phyloP scores from a whole-genome alignment of 768 basidiomycete genomes.

The Pisolithus marmoratus region DNA sequence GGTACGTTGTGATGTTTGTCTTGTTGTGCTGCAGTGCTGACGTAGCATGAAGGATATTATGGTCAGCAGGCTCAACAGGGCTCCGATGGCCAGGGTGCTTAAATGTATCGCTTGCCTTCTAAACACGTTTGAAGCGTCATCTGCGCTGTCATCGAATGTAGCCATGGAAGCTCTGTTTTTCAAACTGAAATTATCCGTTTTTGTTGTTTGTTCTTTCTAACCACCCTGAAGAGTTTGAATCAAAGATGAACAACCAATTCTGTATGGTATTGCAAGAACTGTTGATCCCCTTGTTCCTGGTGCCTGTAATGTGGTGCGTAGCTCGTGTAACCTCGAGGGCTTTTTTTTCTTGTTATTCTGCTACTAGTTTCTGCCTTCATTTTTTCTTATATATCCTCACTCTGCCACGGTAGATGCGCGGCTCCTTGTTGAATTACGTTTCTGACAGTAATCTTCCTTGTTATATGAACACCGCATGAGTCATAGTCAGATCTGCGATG shows the following conservation, averaged over 20 bases:
- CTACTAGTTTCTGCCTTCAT: slow-evolving; percentile 12
- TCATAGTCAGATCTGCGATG: background rate
- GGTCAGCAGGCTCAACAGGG: slow-evolving; percentile 68
- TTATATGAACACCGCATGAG: background rate
- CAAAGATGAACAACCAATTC: slow-evolving; percentile 27
- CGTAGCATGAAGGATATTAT: slow-evolving; percentile 60
- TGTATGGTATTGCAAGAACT: slow-evolving; percentile 29
- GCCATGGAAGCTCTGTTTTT: slow-evolving; percentile 20
- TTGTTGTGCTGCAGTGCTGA: background rate
- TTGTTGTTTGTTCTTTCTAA: slow-evolving; percentile 17
- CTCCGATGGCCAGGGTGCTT: slow-evolving; percentile 43
- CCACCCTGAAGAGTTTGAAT: slow-evolving; percentile 25
- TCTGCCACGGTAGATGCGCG: slow-evolving; percentile 22
- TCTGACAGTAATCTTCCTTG: slow-evolving; percentile 4
- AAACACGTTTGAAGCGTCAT: slow-evolving; percentile 17
- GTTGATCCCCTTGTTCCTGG: slow-evolving; percentile 24
- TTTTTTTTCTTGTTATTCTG: slow-evolving; percentile 10
- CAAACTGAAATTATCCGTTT: slow-evolving; percentile 15
- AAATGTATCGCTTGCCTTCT: slow-evolving; percentile 19
- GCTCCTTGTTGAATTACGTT: slow-evolving; percentile 16
- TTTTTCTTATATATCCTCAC: slow-evolving; percentile 20
- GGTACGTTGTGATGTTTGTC: slow-evolving; percentile 40
- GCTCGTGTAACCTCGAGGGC: slow-evolving; percentile 7
- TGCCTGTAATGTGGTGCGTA: slow-evolving; percentile 13
- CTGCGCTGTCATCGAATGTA: slow-evolving; percentile 27